These are phyloP conservation scores for Diaporthe vexans DNA, from an alignment of 2,329 filamentous ascomycete species.

Conservation along the genomic window DNA sequence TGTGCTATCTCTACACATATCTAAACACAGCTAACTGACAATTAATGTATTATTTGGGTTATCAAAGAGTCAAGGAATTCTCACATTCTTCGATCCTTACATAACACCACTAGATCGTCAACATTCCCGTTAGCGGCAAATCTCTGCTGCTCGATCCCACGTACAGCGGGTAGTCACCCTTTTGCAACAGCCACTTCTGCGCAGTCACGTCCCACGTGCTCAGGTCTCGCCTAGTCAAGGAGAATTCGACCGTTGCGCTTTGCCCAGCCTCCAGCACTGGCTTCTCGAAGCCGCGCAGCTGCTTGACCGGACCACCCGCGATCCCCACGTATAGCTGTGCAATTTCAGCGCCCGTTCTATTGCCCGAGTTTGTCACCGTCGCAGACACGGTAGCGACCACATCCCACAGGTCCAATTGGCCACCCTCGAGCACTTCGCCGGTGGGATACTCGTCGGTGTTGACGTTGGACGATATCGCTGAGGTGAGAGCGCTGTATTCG, in stretches of 20 bases:
- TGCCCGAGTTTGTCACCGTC: slow-evolving; percentile 49
- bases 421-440: slow-evolving; percentile 58
- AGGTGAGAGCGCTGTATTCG: slow-evolving; percentile 56
- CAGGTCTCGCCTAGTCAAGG: slow-evolving; percentile 70
- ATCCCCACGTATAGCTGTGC: slow-evolving; percentile 60
- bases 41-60: too few relatives aligned
- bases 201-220: slow-evolving; percentile 72
- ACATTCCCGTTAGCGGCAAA: slow-evolving; percentile 65
- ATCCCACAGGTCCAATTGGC: slow-evolving; percentile 63
- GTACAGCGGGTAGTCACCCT: slow-evolving; percentile 56
- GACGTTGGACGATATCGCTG: slow-evolving; percentile 47
- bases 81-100: too few relatives aligned
- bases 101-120: slow-evolving; percentile 33
- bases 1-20: too few relatives aligned
- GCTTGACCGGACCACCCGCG: slow-evolving; percentile 61
- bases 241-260: slow-evolving; percentile 59
- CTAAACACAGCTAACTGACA: too few relatives aligned
- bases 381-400: slow-evolving; percentile 56
- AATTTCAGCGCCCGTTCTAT: slow-evolving; percentile 57
- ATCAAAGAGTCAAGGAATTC: too few relatives aligned
- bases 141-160: slow-evolving; percentile 60
- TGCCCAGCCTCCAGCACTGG: slow-evolving; percentile 60
- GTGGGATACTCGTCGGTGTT: slow-evolving; percentile 54
- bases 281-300: slow-evolving; percentile 74
- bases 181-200: slow-evolving; percentile 69